These are phyloP conservation scores for Canavalia ensiformis DNA, from an alignment of 306 rosid species.

Conservation along the genomic window DNA sequence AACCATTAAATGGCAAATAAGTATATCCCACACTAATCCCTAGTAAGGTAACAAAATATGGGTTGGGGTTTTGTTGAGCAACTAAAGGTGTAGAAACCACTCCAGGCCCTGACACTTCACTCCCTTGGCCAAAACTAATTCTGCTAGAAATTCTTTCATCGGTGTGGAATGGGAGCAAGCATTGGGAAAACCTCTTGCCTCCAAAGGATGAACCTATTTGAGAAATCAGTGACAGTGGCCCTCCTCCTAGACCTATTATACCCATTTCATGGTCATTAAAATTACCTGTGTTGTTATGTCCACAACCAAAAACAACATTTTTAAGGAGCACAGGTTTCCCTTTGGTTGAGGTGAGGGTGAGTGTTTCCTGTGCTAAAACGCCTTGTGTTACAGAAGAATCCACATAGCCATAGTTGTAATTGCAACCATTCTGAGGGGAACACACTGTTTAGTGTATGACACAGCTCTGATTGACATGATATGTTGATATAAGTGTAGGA, in stretches of 20 bases:
- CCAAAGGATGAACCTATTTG: constrained; percentile 13
- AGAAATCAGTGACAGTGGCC: constrained; percentile 17
- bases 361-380: constrained; percentile 6
- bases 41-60: constrained; percentile 15
- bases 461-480: not conserved
- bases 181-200: constrained; percentile 25
- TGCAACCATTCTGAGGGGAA: constrained; percentile 23
- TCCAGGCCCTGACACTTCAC: not conserved
- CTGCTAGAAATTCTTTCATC: not conserved
- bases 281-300: constrained; percentile 15
- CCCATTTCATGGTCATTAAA: constrained; percentile 39
- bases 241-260: constrained; percentile 23
- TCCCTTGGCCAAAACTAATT: constrained; percentile 26
- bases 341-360: not conserved
- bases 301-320: constrained; percentile 19
- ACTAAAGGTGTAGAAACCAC: constrained; percentile 35
- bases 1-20: not conserved
- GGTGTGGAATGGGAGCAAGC: constrained; percentile 20
- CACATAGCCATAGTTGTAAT: not conserved
- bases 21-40: constrained; percentile 27
- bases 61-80: not conserved
- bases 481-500: not conserved
- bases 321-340: not conserved
- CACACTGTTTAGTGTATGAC: constrained; percentile 11
- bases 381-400: not conserved